Percentiles rank a stretch among this genome's conserved stretches.
Conservation (phyloP, 768 basidiomycete genomes). For the Serendipita sp. region DNA sequence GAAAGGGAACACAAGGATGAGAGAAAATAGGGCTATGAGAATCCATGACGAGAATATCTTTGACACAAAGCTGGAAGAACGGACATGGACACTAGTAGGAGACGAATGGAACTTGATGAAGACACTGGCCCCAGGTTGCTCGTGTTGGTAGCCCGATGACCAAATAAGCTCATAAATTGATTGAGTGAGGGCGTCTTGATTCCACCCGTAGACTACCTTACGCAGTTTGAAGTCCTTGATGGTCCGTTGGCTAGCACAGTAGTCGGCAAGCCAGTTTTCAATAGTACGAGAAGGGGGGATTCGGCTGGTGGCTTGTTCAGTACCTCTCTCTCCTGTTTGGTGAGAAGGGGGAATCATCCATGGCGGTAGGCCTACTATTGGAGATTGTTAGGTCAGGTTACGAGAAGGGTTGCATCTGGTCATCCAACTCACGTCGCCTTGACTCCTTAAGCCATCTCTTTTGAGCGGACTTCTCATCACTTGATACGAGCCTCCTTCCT, state of each 20-base stretch:
- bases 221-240: neutral
- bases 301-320: neutral
- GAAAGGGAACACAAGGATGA: conserved; percentile 2
- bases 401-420: neutral
- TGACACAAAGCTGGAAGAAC: neutral
- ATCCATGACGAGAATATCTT: neutral
- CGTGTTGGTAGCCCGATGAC: neutral
- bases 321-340: neutral
- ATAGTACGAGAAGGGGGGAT: neutral
- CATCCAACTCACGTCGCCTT: too few relatives aligned
- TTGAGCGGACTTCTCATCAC: neutral
- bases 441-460: neutral
- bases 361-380: neutral
- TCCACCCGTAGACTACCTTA: neutral
- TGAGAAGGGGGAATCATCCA: neutral
- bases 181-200: neutral
- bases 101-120: neutral
- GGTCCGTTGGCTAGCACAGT: neutral
- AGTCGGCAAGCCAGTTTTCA: neutral
- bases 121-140: neutral
- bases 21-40: neutral
- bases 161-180: neutral
- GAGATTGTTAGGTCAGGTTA: neutral
- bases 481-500: neutral
- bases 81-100: neutral